A percentile compares a stretch with the other conserved stretches of the same genome.
phyloP scores from a whole-genome alignment of 192 early-diverging fungal species.

The Blastocladiella britannica region DNA sequence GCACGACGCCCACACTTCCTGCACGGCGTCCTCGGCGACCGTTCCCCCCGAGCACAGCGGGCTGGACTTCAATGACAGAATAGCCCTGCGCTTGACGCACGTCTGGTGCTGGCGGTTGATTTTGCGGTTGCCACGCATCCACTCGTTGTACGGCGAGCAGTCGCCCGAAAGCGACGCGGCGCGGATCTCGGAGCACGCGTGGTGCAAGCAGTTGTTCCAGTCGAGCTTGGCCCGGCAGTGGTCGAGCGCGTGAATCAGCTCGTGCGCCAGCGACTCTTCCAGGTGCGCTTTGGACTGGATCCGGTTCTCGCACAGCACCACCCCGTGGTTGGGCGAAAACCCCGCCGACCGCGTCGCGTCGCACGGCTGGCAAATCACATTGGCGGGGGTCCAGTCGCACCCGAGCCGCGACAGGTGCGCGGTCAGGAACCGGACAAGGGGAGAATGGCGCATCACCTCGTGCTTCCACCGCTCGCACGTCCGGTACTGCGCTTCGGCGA shows the following conservation, averaged over 20 bases:
- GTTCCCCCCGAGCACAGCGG: slow-evolving; percentile 47
- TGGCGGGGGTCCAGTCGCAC: slow-evolving; percentile 27
- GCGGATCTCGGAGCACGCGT: slow-evolving; percentile 62
- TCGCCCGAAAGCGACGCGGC: slow-evolving; percentile 62
- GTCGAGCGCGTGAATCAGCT: slow-evolving; percentile 72
- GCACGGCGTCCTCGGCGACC: slow-evolving; percentile 69
- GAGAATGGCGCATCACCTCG: slow-evolving; percentile 40
- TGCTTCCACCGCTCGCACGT: slow-evolving; percentile 60
- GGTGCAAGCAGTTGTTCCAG: slow-evolving; percentile 52
- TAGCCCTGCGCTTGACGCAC: slow-evolving; percentile 72
- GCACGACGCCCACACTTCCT: slow-evolving; percentile 71
- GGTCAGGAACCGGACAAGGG: slow-evolving; percentile 76
- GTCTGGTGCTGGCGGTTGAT: slow-evolving; percentile 62
- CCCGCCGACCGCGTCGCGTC: slow-evolving; percentile 65
- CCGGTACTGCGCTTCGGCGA: slow-evolving; percentile 27
- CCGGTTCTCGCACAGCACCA: slow-evolving; percentile 73
- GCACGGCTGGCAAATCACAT: slow-evolving; percentile 65
- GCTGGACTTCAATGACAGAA: slow-evolving; percentile 52
- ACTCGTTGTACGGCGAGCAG: slow-evolving; percentile 47
- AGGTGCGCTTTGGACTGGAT: slow-evolving; percentile 56
- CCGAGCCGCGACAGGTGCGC: slow-evolving; percentile 49
- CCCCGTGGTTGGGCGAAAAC: slow-evolving; percentile 52
- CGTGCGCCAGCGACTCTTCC: slow-evolving; percentile 85
- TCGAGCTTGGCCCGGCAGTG: slow-evolving; percentile 50
- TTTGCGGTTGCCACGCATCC: slow-evolving; percentile 37